Conservation (phyloP, 106 monocot species). For the Phalaenopsis equestris region DNA sequence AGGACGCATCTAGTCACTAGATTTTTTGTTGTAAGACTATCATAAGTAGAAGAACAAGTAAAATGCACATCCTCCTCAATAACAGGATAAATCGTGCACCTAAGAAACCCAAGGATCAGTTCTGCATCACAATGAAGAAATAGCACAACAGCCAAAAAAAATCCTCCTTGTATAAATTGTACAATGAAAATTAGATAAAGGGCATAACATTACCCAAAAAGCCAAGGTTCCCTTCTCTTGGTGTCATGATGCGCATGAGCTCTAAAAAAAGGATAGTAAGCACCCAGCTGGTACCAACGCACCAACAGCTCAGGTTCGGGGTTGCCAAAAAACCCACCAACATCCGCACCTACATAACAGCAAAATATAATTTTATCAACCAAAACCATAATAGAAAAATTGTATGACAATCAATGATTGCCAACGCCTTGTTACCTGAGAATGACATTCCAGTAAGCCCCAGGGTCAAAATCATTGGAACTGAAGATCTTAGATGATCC, state of each 20-base stretch:
- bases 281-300: constrained; percentile 94
- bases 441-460: constrained; percentile 89
- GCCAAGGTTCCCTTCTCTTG: constrained; percentile 94
- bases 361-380: constrained; percentile 2
- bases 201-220: constrained; percentile 75
- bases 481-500: constrained; percentile 89
- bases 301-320: constrained; percentile 82
- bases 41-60: neutral
- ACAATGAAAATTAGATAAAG: neutral
- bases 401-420: neutral
- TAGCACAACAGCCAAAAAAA: neutral
- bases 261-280: constrained; percentile 97
- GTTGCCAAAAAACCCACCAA: constrained; percentile 99
- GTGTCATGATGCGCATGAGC: constrained; percentile 98
- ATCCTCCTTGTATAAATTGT: neutral
- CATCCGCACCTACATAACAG: constrained; percentile 69
- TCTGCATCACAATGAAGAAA: neutral
- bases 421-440: constrained; percentile 46
- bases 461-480: constrained; percentile 90
- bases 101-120: neutral
- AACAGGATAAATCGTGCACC: neutral
- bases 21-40: neutral
- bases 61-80: neutral
- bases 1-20: neutral
- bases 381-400: neutral